These are phyloP conservation scores for Wickerhamiella sorbophila DNA, from an alignment of 805 yeast species.

Conservation along the genomic window DNA sequence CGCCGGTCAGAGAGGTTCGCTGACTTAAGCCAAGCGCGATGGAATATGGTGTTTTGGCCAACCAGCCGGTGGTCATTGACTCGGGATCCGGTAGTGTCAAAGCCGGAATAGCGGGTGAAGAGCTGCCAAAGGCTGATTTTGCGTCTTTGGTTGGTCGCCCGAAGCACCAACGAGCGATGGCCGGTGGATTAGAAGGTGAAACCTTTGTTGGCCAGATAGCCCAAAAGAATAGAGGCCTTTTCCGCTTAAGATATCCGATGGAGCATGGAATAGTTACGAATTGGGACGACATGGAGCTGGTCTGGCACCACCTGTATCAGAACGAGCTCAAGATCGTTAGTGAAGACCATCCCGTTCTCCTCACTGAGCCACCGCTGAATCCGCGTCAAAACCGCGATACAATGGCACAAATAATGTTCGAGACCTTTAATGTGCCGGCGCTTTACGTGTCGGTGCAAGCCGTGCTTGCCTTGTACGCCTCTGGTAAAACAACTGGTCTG, in stretches of 20 bases:
- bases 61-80: slow-evolving; percentile 67
- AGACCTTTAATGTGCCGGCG: slow-evolving; percentile 63
- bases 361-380: slow-evolving; percentile 83
- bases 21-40: not conserved
- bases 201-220: slow-evolving; percentile 65
- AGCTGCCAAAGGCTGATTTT: slow-evolving; percentile 51
- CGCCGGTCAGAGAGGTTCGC: not conserved
- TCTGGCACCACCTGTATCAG: slow-evolving; percentile 59
- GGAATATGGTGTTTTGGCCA: slow-evolving; percentile 29
- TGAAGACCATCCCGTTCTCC: slow-evolving; percentile 75
- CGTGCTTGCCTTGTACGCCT: slow-evolving; percentile 68
- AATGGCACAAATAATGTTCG: slow-evolving; percentile 54
- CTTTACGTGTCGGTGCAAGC: slow-evolving; percentile 62
- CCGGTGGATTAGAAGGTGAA: slow-evolving; percentile 51
- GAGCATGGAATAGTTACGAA: slow-evolving; percentile 63
- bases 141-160: slow-evolving; percentile 67
- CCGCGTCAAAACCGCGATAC: slow-evolving; percentile 46
- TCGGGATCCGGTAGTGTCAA: slow-evolving; percentile 71
- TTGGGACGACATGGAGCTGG: slow-evolving; percentile 75
- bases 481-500: slow-evolving; percentile 83
- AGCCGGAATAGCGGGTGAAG: slow-evolving; percentile 91
- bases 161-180: slow-evolving; percentile 72
- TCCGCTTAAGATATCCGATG: slow-evolving; percentile 57
- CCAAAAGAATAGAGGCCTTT: slow-evolving; percentile 62
- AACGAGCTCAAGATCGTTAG: slow-evolving; percentile 42